Conservation (phyloP, 305 asterid genomes). For the Solanum hybrid region DNA sequence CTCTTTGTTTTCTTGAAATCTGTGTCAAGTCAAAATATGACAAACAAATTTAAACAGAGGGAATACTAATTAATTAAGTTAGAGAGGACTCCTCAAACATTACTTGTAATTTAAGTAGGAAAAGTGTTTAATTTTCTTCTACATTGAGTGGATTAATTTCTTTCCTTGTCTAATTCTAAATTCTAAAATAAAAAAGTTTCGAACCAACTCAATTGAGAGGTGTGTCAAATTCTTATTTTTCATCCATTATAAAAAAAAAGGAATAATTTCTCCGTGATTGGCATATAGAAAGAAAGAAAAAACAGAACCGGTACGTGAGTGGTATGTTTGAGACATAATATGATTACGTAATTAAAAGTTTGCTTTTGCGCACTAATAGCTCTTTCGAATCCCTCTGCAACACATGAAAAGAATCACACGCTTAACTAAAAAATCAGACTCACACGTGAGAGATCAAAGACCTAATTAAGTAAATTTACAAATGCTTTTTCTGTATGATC, state of each 20-base stretch:
- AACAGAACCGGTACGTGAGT: no score
- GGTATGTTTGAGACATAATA: no score
- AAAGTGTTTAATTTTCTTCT: slow-evolving; percentile 3
- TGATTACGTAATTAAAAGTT: no score
- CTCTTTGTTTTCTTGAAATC: no score
- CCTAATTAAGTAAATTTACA: background rate
- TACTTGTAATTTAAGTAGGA: background rate
- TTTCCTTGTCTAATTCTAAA: slow-evolving; percentile 20
- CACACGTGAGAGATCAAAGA: background rate
- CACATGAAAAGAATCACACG: no score
- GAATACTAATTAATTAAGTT: background rate
- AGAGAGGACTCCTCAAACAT: background rate
- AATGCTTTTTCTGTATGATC: no score
- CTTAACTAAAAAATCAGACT: no score
- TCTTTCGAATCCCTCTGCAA: background rate
- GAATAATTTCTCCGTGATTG: background rate
- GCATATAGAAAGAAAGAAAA: no score
- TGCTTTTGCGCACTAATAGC: background rate
- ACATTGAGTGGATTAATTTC: slow-evolving; percentile 2
- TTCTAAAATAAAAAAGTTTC: background rate
- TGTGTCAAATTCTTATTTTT: background rate
- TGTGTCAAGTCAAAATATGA: no score
- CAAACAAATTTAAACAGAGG: no score
- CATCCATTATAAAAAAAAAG: background rate
- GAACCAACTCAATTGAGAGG: background rate